Evolutionary conservation across 805 yeast genomes (phyloP), one percentile per base, ranked within the genome.

Genomic region (Pichia californica): DNA sequence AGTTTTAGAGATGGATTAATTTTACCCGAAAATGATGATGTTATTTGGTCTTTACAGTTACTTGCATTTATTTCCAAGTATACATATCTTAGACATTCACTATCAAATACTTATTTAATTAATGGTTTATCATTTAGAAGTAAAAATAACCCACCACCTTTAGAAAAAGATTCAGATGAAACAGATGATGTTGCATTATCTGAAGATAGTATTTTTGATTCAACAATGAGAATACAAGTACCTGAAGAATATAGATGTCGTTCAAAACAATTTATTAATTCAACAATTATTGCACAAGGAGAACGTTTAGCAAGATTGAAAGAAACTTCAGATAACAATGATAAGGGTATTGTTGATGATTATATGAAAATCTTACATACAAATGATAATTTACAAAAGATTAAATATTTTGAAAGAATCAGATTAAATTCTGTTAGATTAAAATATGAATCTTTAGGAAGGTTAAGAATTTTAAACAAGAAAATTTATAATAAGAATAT

Each of bases 1-100:
- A 63, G 63, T 20, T 80, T 80, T 53, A 62, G 69, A 37, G 64
- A 83, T 33, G 95, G 95, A 2, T 78, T 81, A 19, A 72, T 89
- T n/a, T 74, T 88, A 6, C 97, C 97, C 1, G 76, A 87, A 44
- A 95, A 86, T 50, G 97, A 91, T 59, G 99, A 91, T 58, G 86
- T 91, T 15, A 81, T 88, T 30, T 88, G 96, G 96, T 83, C 95
- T 4, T 68, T 91, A 42, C 98, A 91, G 62, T 71, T 93, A 18
- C 63, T 93, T 40, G 98, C 98, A 13, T 91, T 88, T 62, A 86
- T 89, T 33, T 88, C 97, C 5, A 91, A 91, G 62, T 91, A 93
- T 56, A 81, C 96, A 0, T 74, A 78, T 48, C 67, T 89, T 60
- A 84, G 89, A 55, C 81, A 79, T 31, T 72, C 71, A 38, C 67